Percentiles rank a stretch among this genome's conserved stretches.
phyloP scores from a whole-genome alignment of 2,329 filamentous ascomycete genomes.

The Leptographium flavum region DNA sequence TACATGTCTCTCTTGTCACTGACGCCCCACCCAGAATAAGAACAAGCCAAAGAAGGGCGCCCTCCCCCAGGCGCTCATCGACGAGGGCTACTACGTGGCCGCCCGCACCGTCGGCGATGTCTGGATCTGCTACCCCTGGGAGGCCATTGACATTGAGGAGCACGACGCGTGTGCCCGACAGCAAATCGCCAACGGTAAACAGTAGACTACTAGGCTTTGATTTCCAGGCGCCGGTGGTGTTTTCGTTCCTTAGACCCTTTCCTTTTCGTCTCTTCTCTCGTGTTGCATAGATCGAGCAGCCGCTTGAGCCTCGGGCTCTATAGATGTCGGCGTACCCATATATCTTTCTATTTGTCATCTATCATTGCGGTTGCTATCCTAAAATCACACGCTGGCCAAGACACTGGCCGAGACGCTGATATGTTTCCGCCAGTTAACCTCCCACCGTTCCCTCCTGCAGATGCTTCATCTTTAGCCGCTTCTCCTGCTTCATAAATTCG shows the following conservation, averaged over 20 bases:
- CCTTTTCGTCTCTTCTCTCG: not conserved
- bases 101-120: conserved; percentile 81
- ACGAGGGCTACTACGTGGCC: conserved; percentile 61
- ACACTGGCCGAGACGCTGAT: no score
- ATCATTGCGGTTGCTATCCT: no score
- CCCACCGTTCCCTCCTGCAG: conserved; percentile 36
- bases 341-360: not conserved
- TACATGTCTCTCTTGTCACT: conserved; percentile 2
- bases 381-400: no score
- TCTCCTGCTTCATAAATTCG: conserved; percentile 96
- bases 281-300: not conserved
- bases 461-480: conserved; percentile 69
- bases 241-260: not conserved
- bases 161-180: conserved; percentile 58
- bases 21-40: conserved; percentile 59
- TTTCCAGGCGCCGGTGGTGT: not conserved
- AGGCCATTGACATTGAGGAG: conserved; percentile 85
- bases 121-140: conserved; percentile 99
- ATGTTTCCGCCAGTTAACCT: conserved; percentile 22
- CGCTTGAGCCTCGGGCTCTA: not conserved
- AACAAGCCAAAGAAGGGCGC: conserved; percentile 88
- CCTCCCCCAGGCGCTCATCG: conserved; percentile 65
- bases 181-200: conserved; percentile 14
- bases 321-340: not conserved
- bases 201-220: not conserved